Evolutionary conservation across 2,329 filamentous ascomycete genomes (phyloP), one percentile per base, ranked within the genome.

Genomic region (Shiraia sp.): DNA sequence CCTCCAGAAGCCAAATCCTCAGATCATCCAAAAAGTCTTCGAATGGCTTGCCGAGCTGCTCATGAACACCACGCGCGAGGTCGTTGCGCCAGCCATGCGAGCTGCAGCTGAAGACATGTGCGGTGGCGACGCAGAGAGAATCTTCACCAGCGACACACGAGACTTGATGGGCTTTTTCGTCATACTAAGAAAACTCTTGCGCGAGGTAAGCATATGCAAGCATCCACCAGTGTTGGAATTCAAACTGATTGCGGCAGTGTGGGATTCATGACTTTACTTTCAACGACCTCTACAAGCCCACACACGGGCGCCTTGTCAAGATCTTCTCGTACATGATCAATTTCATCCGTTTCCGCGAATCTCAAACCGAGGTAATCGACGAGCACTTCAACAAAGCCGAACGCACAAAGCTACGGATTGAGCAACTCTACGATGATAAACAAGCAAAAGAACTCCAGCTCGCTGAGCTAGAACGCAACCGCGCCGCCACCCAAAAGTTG

Each of bases 261-360:
- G 90, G 90, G 32, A 88, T 99, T 57, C 86, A 85, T 48, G 93
- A 99, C 70, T 96, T 99, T 61, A 90, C 87, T 25, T 96, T 97
- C 72, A 85, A 85, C 46, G 93, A 99, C 68, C 76, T 99, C 5
- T 92, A 95, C 67, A 87, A 87, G 67, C 93, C 93, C 12, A 95
- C 90, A 1, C 88, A 95, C 65, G 87, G 89, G 43, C 87, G 93
- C 31, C 80, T 97, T 10, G 87, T 92, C 62, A 95, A 93, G 74
- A 95, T 97, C 62, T 93, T 99, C 68, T 95, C 89, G 53, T 96
- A 96, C 71, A 82, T 97, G 51, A 99, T 99, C 76, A 99, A 99
- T 73, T 99, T 99, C 71, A 91, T 97, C 55, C 85, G 93, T 38
- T 99, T 97, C 73, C 87, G 93, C 58, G 91, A 96, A 73, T 90